Evolutionary conservation across 108 stramenopile genomes (phyloP), one percentile per base, ranked within the genome.

Genomic region (Nitzschia inconspicua): DNA sequence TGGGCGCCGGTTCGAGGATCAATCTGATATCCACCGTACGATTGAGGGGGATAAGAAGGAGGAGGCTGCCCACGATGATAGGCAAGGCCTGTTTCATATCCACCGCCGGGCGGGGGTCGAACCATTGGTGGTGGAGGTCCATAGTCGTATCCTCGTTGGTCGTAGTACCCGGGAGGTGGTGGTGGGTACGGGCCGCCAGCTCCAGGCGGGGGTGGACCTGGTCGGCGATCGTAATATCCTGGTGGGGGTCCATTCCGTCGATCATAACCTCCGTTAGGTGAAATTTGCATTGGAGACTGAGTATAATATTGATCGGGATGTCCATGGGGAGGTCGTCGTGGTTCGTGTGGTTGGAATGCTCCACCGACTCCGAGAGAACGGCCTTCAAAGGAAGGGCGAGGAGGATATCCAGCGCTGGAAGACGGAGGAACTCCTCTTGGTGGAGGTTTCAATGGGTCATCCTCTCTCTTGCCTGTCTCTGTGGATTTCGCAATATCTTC

Each of bases 181-280:
- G 63, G 63, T 14, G 19, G 44, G 86, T 48, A 81, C n/a, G n/a
- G n/a, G 74, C 22, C 94, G 89, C 68, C 52, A 84, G 24, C 52
- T 72, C 54, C 53, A n/a, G n/a, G n/a, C n/a, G n/a, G n/a, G n/a
- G n/a, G n/a, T n/a, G n/a, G n/a, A n/a, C n/a, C n/a, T n/a, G n/a
- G n/a, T 89, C 40, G 82, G 64, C 53, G 63, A 48, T 51, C 65
- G 84, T 40, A 73, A 90, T 60, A 62, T 35, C 25, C 59, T 91
- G 22, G 75, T 14, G 52, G 52, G 22, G 39, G 39, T 13, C 26
- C 37, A 18, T 49, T 44, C 9, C 68, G 19, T 8, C 41, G 57
- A 46, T 61, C 22, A 25, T 60, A 31, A 22, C 39, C 70, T 34
- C 49, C 55, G 37, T 57, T 37, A 7, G 70, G 70, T 26, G 70